Conservation (phyloP, 2,329 filamentous ascomycete genomes). For the Arthrobotrys megalospora region DNA sequence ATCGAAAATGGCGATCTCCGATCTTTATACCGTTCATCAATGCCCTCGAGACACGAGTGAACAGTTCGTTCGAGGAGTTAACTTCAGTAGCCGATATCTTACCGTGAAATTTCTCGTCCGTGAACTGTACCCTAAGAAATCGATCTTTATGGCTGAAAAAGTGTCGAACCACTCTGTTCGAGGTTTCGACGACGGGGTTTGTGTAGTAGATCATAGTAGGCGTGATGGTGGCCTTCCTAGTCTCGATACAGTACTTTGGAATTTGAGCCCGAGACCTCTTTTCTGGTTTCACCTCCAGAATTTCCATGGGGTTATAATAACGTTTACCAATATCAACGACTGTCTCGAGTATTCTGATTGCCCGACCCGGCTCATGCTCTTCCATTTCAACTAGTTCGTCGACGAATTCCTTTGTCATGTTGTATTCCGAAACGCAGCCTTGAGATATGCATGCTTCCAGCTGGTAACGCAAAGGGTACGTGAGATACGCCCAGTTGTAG, state of each 20-base stretch:
- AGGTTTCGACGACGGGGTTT: constrained; percentile 85
- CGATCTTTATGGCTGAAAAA: constrained; percentile 79
- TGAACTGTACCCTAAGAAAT: constrained; percentile 91
- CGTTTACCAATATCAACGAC: constrained; percentile 76
- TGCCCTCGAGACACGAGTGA: constrained; percentile 79
- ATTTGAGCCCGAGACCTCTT: constrained; percentile 70
- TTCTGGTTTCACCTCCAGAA: constrained; percentile 72
- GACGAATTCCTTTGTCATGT: constrained; percentile 78
- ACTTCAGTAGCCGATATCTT: constrained; percentile 74
- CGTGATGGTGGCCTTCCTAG: constrained; percentile 84
- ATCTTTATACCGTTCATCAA: constrained; percentile 85
- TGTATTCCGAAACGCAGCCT: constrained; percentile 81
- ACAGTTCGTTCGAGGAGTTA: constrained; percentile 78
- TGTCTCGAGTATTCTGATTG: constrained; percentile 66
- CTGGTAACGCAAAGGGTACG: constrained; percentile 86
- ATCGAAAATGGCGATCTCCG: constrained; percentile 85
- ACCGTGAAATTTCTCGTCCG: constrained; percentile 79
- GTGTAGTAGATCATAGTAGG: constrained; percentile 85
- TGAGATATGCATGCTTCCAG: constrained; percentile 93
- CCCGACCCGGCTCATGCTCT: constrained; percentile 64
- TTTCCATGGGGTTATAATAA: constrained; percentile 79
- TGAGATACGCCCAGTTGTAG: constrained; percentile 69
- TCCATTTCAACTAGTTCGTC: constrained; percentile 73
- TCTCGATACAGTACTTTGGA: constrained; percentile 80
- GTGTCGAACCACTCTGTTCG: constrained; percentile 86